Evolutionary conservation across 2,329 filamentous ascomycete species (phyloP), one percentile per base, ranked within the genome.

Genomic region (Verticillium nonalfalfae): DNA sequence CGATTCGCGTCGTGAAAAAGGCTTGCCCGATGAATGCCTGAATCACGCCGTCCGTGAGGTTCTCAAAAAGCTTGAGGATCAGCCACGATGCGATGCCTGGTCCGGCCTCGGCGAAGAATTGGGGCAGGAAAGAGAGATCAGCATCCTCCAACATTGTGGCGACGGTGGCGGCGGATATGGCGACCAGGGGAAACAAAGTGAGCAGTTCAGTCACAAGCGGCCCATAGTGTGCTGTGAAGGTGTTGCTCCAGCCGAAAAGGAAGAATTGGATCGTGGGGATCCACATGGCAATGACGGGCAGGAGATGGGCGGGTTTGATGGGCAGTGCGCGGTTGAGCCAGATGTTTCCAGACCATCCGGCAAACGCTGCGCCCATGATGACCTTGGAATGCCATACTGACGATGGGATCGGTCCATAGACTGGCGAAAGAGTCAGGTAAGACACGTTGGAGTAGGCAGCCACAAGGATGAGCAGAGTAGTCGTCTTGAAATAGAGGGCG

Each of bases 331-430:
- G 74, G 60, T 74, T 76, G 40, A 90, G 70, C 13, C 81, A 76
- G 57, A 88, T 72, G 70, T 90, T 90, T 33, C 83, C 81, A 9
- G 90, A 82, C 84, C 91, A 91, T 38, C 91, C 92, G 15, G 87
- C 73, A 64, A 93, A 88, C 63, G 87, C 85, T 34, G 85, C 87
- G 3, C 84, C 77, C 67, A 86, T 86, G 64, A 92, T 78, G 63
- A 87, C 81, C 70, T 84, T 83, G 59, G 81, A 77, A 72, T 97
- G 94, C 73, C 88, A 90, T 66, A 89, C 79, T 1, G 85, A 83
- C 1, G 92, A 81, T 1, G 94, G 90, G 40, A 96, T 90, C 15
- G 88, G 87, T 59, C 95, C 95, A 74, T 96, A 98, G 11, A 96
- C 90, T 1, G 95, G 95, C 21, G 92, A 90, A 38, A 98, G 80